Conservation (phyloP, 2,329 filamentous ascomycete genomes). For the Fusarium cicatricum region DNA sequence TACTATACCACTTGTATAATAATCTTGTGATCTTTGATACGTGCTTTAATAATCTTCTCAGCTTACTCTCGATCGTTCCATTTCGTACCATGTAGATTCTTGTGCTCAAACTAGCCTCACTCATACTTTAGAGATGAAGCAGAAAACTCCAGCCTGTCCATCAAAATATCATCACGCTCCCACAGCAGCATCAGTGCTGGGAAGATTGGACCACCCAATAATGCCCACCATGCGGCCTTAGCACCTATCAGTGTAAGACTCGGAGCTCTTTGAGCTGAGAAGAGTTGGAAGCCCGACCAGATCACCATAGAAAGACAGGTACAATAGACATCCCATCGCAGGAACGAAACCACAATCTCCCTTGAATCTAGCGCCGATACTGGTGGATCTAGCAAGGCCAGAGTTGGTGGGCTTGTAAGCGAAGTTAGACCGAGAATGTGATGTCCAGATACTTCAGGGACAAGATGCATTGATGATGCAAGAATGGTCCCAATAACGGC, state of each 20-base stretch:
- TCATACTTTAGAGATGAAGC: slow-evolving; percentile 4
- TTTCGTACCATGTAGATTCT: too few relatives aligned
- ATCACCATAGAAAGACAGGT: slow-evolving; percentile 26
- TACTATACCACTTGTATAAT: too few relatives aligned
- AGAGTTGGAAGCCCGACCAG: slow-evolving; percentile 28
- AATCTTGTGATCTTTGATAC: too few relatives aligned
- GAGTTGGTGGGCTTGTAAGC: slow-evolving; percentile 16
- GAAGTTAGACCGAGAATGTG: slow-evolving; percentile 29
- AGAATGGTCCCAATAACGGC: slow-evolving; percentile 15
- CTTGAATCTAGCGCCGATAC: slow-evolving; percentile 10
- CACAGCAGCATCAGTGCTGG: slow-evolving; percentile 30
- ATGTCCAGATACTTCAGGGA: slow-evolving; percentile 7
- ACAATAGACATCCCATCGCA: slow-evolving; percentile 37
- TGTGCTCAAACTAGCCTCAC: slow-evolving; percentile 4
- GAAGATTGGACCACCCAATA: slow-evolving; percentile 27
- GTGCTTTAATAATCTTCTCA: too few relatives aligned
- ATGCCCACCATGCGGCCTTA: neutral
- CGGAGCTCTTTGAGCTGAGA: neutral
- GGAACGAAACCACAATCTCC: slow-evolving; percentile 29
- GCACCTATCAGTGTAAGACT: neutral
- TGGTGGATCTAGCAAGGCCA: slow-evolving; percentile 18
- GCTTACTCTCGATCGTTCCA: too few relatives aligned
- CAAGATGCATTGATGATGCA: neutral
- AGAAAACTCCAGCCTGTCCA: slow-evolving; percentile 1
- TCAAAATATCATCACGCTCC: slow-evolving; percentile 18